Conservation (phyloP, 495 filamentous ascomycete genomes). For the Aspergillus panamensis region DNA sequence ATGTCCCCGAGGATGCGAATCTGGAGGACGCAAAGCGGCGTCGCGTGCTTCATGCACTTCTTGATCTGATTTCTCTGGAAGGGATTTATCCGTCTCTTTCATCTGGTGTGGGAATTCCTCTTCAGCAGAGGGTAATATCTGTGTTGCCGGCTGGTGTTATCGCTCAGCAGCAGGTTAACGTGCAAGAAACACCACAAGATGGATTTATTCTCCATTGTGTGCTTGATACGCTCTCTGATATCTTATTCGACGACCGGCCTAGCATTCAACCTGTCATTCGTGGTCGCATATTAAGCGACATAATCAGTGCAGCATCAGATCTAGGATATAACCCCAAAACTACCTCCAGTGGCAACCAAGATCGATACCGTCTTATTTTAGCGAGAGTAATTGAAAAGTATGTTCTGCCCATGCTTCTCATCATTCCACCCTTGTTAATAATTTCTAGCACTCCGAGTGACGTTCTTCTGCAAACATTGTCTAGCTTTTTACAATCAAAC, state of each 20-base stretch:
- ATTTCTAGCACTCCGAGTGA: slow-evolving; percentile 38
- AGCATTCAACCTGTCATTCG: slow-evolving; percentile 43
- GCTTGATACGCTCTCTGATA: slow-evolving; percentile 26
- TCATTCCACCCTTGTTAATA: slow-evolving; percentile 20
- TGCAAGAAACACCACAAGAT: slow-evolving; percentile 27
- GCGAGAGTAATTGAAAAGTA: slow-evolving; percentile 44
- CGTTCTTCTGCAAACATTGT: slow-evolving; percentile 43
- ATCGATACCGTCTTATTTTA: slow-evolving; percentile 30
- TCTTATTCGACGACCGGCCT: slow-evolving; percentile 31
- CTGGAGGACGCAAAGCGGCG: slow-evolving; percentile 45
- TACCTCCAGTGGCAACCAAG: slow-evolving; percentile 17
- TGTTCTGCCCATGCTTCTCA: slow-evolving; percentile 10
- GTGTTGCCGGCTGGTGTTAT: slow-evolving; percentile 46
- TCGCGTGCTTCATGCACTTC: slow-evolving; percentile 46
- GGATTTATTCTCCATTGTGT: slow-evolving; percentile 32
- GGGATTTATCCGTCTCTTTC: slow-evolving; percentile 56
- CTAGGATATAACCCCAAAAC: slow-evolving; percentile 40
- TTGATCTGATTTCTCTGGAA: slow-evolving; percentile 54
- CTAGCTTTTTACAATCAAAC: slow-evolving; percentile 45
- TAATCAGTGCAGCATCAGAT: slow-evolving; percentile 41
- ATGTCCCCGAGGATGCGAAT: slow-evolving; percentile 25
- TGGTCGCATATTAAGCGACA: slow-evolving; percentile 44
- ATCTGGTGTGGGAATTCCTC: slow-evolving; percentile 50
- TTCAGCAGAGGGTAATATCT: slow-evolving; percentile 52
- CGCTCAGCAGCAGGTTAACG: slow-evolving; percentile 30